Percentiles rank a stretch among this genome's conserved stretches.
These are phyloP conservation scores for Xerocomellus amylosporus DNA, from an alignment of 768 basidiomycete species.

Conservation along the genomic window DNA sequence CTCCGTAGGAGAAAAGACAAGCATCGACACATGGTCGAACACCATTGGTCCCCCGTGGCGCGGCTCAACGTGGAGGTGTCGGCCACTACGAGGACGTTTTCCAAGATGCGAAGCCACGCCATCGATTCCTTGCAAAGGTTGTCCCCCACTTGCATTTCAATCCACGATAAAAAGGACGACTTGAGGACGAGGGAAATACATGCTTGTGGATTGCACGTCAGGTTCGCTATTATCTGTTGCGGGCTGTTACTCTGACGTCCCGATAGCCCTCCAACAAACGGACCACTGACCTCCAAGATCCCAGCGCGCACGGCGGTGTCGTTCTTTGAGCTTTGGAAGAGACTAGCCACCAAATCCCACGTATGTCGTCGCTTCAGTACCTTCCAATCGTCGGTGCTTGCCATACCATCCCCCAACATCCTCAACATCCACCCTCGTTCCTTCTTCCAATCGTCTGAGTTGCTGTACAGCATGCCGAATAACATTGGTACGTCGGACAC, in stretches of 20 bases:
- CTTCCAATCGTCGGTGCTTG: constrained; percentile 73
- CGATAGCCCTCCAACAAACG: background rate
- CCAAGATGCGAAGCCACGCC: constrained; percentile 64
- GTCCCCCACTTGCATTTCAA: constrained; percentile 62
- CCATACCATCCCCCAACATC: constrained; percentile 80
- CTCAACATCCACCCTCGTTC: constrained; percentile 88
- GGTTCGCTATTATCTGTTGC: constrained; percentile 64
- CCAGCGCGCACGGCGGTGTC: constrained; percentile 53
- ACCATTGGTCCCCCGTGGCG: constrained; percentile 61
- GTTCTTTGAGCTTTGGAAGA: constrained; percentile 65
- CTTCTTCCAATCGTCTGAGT: constrained; percentile 75
- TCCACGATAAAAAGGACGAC: constrained; percentile 75
- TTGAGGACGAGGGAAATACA: constrained; percentile 68
- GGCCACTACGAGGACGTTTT: constrained; percentile 55
- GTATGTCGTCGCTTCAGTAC: constrained; percentile 78
- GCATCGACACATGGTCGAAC: constrained; percentile 51
- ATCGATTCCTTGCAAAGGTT: constrained; percentile 38
- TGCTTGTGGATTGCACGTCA: constrained; percentile 69
- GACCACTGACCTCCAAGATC: constrained; percentile 61
- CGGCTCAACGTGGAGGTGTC: constrained; percentile 51
- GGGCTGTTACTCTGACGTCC: background rate
- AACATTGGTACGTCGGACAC: constrained; percentile 84
- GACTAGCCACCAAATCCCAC: constrained; percentile 82
- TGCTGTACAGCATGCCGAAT: constrained; percentile 83
- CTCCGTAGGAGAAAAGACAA: constrained; percentile 27